Base-by-base conservation (phyloP, 768 basidiomycete genomes). In the Calvatia gigantea region DNA sequence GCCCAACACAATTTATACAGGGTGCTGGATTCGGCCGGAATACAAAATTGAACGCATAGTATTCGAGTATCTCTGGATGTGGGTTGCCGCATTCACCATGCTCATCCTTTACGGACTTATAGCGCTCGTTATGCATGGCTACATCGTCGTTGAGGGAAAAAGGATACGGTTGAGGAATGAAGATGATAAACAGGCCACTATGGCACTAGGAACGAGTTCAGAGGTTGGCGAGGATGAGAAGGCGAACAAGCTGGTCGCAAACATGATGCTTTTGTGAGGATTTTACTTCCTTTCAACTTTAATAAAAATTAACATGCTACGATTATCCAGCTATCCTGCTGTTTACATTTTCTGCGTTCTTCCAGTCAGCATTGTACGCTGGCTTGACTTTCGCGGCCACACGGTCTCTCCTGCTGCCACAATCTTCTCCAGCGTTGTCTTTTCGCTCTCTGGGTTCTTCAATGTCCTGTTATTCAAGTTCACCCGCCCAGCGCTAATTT, bases 61-160 rank as follows among this genome's bases (percentile, higher is more conserved):
- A 12, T 64, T 75, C 19, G 76, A 77, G 48, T 79, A 76, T 46
- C 31, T 73, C 25, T 78, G 77, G 73, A 62, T 79, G 60, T 79
- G 77, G 77, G 57, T 74, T 15, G 65, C 77, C 1, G 72, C 71
- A 2, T 64, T 73, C 39, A 41, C 70, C 19, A 72, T 71, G 59
- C 32, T 76, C 25, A 32, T 73, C 25, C 62, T 75, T 6, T 78
- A 78, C 57, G 60, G 72, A 1, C 64, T 72, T 14, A 69, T 75
- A 23, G 71, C 69, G 17, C 63, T 77, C 33, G 70, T 73, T n/a
- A 60, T 79, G 48, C 57, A 61, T 3, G 69, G 71, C 8, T 46
- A 70, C 43, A 38, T 74, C 7, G 51, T 63, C n/a, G 52, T 71
- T 28, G 67, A 69, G 6, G 47, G 32, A 28, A 68, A 62, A 47